Base-by-base conservation (phyloP, 352 stramenopile genomes). In the Phytopythium mirpurense region DNA sequence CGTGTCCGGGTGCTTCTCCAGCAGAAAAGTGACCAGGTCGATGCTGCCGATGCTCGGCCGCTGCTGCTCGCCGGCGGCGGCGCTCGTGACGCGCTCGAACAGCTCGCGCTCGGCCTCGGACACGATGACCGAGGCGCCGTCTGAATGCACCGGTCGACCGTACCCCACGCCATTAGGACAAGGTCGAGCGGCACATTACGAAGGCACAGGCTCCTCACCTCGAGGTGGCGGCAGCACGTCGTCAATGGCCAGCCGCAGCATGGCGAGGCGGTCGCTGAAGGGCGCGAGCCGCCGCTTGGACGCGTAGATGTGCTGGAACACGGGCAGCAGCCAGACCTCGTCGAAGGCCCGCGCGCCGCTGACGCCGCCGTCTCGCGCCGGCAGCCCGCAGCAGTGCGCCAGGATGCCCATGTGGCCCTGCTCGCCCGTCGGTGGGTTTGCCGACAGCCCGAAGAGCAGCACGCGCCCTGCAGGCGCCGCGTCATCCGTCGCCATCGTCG, bases 251-350 rank as follows among this genome's bases (percentile, higher is more conserved):
- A 95, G 63, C 21, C 68, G 60, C 68, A 78, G 84, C 81, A 96
- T 89, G 16, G 56, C 50, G 24, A 95, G 50, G 53, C 87, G 81
- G 52, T 94, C 65, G 5, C 75, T 53, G 63, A 95, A 96, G 3
- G 74, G 60, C 34, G 78, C 84, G 42, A 96, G 75, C 41, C 78
- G 48, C 34, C 71, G 68, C 68, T 96, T 96, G 51, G 54, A 79
- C 23, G 69, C 75, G 63, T 89, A 95, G 52, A 95, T 95, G 66
- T 96, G 87, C 55, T 88, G 79, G 60, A 90, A 96, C 51, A 96
- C 87, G 11, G 87, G 87, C 48, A 96, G 47, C n/a, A 96, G 52
- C 87, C 87, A 96, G 35, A 96, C 69, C 63, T 96, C 80, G 54
- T 96, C 86, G 47, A 88, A 93, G 36, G n/a, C 46, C 27, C 54